phyloP scores from a whole-genome alignment of 179 eudicot species.

The Vitellaria paradoxa region DNA sequence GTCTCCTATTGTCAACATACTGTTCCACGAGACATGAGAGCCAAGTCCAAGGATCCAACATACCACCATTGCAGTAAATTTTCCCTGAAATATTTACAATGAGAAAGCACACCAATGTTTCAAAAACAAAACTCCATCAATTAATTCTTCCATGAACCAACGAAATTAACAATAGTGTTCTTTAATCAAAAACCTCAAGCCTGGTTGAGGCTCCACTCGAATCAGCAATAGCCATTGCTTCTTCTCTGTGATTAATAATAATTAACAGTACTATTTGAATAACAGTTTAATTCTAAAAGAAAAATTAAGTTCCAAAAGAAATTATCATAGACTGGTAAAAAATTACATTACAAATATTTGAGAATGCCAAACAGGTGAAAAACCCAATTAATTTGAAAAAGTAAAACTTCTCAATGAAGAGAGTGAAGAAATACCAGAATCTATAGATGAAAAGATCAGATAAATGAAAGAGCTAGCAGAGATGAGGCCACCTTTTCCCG shows the following conservation, averaged over 20 bases:
- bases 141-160: neutral
- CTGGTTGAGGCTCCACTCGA: neutral
- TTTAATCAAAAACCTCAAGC: neutral
- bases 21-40: slow-evolving; percentile 52
- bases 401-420: no score
- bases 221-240: neutral
- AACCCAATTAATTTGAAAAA: no score
- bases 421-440: neutral
- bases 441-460: neutral
- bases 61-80: neutral
- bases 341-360: no score
- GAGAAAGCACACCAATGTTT: neutral
- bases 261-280: no score
- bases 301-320: no score
- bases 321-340: no score
- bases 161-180: neutral
- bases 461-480: neutral
- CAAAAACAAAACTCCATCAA: neutral
- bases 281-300: no score
- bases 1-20: slow-evolving; percentile 51
- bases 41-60: slow-evolving; percentile 20
- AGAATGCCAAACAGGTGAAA: neutral
- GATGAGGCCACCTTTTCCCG: neutral
- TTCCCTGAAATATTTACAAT: neutral
- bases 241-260: neutral